Conservation (phyloP, 805 yeast species). For the Candida yuanshanica region DNA sequence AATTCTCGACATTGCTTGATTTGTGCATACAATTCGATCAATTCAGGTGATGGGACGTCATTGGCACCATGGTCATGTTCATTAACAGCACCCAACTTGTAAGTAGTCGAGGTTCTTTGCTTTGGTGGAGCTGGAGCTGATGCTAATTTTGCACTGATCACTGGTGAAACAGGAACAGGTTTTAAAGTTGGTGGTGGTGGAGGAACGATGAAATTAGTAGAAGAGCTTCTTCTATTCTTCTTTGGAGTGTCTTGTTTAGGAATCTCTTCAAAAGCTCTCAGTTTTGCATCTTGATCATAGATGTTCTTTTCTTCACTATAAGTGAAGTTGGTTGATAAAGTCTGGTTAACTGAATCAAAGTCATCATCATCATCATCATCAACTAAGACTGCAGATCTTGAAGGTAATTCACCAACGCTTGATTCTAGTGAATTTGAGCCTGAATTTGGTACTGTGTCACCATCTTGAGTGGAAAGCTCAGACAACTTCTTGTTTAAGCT, state of each 20-base stretch:
- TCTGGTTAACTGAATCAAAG: conserved; percentile 17
- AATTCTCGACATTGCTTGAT: conserved; percentile 62
- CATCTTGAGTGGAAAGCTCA: background rate
- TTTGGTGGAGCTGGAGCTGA: conserved; percentile 1
- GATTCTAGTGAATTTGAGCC: background rate
- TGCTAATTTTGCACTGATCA: conserved; percentile 4
- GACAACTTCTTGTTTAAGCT: background rate
- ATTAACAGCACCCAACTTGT: conserved; percentile 40
- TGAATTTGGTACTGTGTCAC: background rate
- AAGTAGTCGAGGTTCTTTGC: conserved; percentile 21
- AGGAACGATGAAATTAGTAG: conserved; percentile 30
- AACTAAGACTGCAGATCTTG: background rate
- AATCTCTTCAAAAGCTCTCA: conserved; percentile 45
- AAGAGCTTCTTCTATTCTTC: conserved; percentile 27
- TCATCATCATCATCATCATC: conserved; percentile 12
- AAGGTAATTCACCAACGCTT: background rate
- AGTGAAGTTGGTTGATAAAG: conserved; percentile 49
- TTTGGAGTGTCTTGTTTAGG: conserved; percentile 25
- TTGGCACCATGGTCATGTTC: conserved; percentile 45
- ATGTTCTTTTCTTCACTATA: conserved; percentile 59
- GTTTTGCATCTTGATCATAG: conserved; percentile 62
- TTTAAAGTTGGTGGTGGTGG: conserved; percentile 35
- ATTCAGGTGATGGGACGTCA: conserved; percentile 62
- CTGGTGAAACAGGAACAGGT: conserved; percentile 15
- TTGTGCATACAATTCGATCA: conserved; percentile 56